These are phyloP conservation scores for Thuja plicata DNA, from an alignment of 83 land plant species.

Conservation along the genomic window DNA sequence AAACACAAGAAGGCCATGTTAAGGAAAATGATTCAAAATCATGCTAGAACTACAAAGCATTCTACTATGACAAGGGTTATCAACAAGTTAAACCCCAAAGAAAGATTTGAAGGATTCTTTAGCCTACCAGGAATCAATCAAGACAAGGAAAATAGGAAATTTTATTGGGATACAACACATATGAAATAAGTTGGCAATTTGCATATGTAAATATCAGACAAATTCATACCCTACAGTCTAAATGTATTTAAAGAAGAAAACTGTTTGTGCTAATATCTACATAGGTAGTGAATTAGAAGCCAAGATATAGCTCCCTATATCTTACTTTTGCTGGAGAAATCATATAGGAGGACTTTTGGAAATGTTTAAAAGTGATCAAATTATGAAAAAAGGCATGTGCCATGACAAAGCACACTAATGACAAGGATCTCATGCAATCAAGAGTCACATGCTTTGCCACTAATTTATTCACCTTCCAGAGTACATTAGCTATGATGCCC, in stretches of 20 bases:
- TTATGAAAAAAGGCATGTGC: too few relatives aligned
- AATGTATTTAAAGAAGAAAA: background rate
- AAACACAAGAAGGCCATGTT: background rate
- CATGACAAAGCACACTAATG: too few relatives aligned
- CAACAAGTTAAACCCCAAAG: background rate
- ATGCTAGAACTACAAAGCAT: background rate
- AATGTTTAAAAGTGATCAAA: too few relatives aligned
- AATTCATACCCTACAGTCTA: background rate
- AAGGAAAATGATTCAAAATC: conserved; percentile 1
- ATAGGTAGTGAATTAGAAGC: background rate
- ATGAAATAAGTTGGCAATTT: background rate
- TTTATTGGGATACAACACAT: background rate
- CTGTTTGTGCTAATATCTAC: background rate
- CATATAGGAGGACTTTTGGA: background rate
- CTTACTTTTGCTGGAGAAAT: background rate
- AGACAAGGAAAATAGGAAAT: background rate
- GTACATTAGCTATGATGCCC: too few relatives aligned
- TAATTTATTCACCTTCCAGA: too few relatives aligned
- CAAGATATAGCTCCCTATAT: background rate
- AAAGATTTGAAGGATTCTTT: background rate
- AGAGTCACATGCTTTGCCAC: too few relatives aligned
- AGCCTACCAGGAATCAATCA: background rate
- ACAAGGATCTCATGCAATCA: too few relatives aligned
- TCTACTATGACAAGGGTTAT: background rate
- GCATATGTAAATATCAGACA: background rate